Conservation (phyloP, 2,329 filamentous ascomycete species). For the Fusarium sp. region DNA sequence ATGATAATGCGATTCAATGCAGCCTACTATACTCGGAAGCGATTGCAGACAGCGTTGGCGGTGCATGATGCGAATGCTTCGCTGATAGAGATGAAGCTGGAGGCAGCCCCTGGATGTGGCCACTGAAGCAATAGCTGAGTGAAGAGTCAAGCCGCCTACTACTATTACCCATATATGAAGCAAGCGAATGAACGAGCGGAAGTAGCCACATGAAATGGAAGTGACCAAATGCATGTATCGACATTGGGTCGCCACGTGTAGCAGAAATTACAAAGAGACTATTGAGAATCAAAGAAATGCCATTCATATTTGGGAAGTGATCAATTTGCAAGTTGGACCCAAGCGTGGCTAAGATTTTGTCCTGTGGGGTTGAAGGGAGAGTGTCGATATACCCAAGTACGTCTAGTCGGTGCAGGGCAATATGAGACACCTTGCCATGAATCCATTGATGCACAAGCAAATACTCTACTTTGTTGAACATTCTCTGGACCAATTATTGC, state of each 20-base stretch:
- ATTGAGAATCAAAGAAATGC: conserved; percentile 49
- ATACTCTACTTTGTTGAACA: background rate
- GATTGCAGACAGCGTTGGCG: conserved; percentile 27
- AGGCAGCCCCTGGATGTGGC: conserved; percentile 36
- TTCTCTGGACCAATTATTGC: background rate
- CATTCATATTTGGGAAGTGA: conserved; percentile 29
- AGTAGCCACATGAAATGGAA: conserved; percentile 39
- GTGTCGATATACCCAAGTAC: background rate
- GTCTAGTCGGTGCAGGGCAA: background rate
- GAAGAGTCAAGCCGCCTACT: conserved; percentile 28
- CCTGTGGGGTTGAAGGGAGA: conserved; percentile 14
- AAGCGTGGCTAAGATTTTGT: background rate
- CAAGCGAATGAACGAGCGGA: conserved; percentile 39
- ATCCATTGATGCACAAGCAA: background rate
- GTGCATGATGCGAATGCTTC: conserved; percentile 31
- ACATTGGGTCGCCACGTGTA: conserved; percentile 46
- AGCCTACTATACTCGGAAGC: conserved; percentile 46
- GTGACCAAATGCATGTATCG: conserved; percentile 41
- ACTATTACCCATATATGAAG: conserved; percentile 29
- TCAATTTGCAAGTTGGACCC: background rate
- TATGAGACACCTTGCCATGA: background rate
- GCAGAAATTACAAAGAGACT: conserved; percentile 47
- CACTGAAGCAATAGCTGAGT: conserved; percentile 27
- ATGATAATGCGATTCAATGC: conserved; percentile 39
- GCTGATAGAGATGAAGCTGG: conserved; percentile 26